Base-by-base conservation (phyloP, 129 eudicot genomes). In the Lonicera japonica region DNA sequence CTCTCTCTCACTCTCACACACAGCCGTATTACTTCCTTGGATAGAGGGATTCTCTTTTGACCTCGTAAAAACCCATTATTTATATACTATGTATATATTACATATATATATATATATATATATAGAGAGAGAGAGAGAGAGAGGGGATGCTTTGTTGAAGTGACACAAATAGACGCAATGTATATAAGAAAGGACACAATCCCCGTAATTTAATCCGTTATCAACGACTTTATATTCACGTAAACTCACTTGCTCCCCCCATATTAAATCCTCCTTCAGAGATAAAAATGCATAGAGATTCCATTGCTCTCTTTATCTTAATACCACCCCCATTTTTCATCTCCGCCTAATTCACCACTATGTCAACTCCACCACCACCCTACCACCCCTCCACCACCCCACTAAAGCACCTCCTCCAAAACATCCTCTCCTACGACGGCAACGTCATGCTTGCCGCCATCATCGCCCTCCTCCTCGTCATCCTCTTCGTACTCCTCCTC, bases 401-500 rank as follows among this genome's bases (percentile, higher is more conserved):
- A 1, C 55, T 77, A 14, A 18, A 20, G 16, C 63, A 23, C 13
- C 21, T 80, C 64, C 18, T 87, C 56, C 78, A 79, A 54, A 67
- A 58, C 64, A 61, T 79, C 0, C 78, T 83, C 62, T 66, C 95
- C 7, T 68, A 75, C 62, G 68, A 80, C 63, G 75, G 82, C 36
- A 83, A 78, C 78, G 23, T 83, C 57, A 83, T 86, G 95, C 80
- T 90, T 1, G 83, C 75, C 1, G 82, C 95, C 25, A 73, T 86
- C 4, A 63, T 86, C 38, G 75, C 91, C 8, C 69, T 90, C 21
- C 84, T 86, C 50, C 60, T 86, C 9, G 89, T 86, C 11, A 71
- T 90, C 50, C 70, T 78, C 36, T 84, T 90, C 41, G 79, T 83
- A 22, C 73, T 83, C 12, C 45, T 79, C 21, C 77, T 86, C 23